Conservation (phyloP, 2,329 filamentous ascomycete genomes). For the Diaporthe batatas region DNA sequence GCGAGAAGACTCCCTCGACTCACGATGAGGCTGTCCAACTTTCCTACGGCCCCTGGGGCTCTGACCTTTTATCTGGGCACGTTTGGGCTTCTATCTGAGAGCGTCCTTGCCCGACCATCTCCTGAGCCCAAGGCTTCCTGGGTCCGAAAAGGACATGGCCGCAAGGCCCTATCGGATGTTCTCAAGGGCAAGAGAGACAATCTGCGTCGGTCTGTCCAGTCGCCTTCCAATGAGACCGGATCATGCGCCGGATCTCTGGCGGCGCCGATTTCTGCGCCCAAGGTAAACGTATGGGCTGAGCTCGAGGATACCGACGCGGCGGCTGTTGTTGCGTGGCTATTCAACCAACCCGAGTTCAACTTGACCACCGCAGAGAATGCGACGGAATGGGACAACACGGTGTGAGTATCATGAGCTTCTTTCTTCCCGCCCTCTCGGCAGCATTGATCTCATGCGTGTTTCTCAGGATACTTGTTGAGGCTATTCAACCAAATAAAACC, state of each 20-base stretch:
- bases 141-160: constrained; percentile 45
- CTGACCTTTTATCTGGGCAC: constrained; percentile 18
- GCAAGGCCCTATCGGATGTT: constrained; percentile 47
- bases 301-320: constrained; percentile 55
- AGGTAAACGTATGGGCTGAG: constrained; percentile 57
- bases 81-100: constrained; percentile 44
- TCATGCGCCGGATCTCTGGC: constrained; percentile 43
- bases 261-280: constrained; percentile 52
- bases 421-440: no score
- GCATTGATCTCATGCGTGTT: background rate
- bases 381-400: constrained; percentile 53
- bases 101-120: constrained; percentile 45
- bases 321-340: constrained; percentile 55
- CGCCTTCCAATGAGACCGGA: constrained; percentile 9
- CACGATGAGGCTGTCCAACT: constrained; percentile 32
- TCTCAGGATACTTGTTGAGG: constrained; percentile 51
- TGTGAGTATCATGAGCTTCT: constrained; percentile 46
- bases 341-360: constrained; percentile 55
- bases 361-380: constrained; percentile 53
- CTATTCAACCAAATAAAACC: constrained; percentile 63
- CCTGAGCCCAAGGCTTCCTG: constrained; percentile 47
- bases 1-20: background rate
- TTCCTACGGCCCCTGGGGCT: constrained; percentile 9
- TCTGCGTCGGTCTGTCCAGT: background rate
- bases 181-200: constrained; percentile 44